Conservation (phyloP, 2,329 filamentous ascomycete species). For the Endothia cerciana region DNA sequence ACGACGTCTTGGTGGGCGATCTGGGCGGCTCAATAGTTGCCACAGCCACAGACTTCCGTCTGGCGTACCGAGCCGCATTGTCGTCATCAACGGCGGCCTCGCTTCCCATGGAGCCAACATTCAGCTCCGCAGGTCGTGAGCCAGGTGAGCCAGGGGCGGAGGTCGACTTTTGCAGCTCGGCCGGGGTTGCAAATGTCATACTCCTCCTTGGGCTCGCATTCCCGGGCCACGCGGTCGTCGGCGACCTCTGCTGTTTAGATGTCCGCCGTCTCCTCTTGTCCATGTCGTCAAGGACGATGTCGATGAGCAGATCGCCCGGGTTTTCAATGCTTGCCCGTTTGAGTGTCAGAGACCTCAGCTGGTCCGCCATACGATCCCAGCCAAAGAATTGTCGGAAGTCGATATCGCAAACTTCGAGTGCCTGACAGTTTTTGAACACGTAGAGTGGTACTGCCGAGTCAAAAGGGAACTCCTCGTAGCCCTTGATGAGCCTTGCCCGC, state of each 20-base stretch:
- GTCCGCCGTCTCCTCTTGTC: constrained; percentile 88
- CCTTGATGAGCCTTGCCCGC: constrained; percentile 84
- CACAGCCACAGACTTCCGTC: constrained; percentile 50
- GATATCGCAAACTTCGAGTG: constrained; percentile 90
- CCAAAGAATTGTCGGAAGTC: constrained; percentile 97
- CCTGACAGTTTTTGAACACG: constrained; percentile 95
- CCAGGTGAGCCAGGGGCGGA: constrained; percentile 69
- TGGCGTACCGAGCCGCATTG: constrained; percentile 39
- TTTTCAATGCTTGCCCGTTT: constrained; percentile 89
- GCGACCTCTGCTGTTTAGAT: constrained; percentile 82
- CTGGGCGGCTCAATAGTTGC: constrained; percentile 49
- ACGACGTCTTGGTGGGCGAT: constrained; percentile 45
- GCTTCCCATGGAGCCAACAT: constrained; percentile 63
- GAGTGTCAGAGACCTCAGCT: constrained; percentile 84
- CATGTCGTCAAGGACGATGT: constrained; percentile 95
- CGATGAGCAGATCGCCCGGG: constrained; percentile 84
- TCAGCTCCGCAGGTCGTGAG: constrained; percentile 52
- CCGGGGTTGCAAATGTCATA: constrained; percentile 61
- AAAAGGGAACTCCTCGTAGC: constrained; percentile 97
- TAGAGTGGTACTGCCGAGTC: constrained; percentile 96
- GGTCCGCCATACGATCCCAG: constrained; percentile 92
- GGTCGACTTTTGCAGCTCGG: constrained; percentile 68
- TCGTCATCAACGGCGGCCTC: constrained; percentile 49
- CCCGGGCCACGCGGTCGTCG: constrained; percentile 70
- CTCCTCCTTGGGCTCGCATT: constrained; percentile 62